Conservation (phyloP, 805 yeast genomes). For the Ogataea pini region DNA sequence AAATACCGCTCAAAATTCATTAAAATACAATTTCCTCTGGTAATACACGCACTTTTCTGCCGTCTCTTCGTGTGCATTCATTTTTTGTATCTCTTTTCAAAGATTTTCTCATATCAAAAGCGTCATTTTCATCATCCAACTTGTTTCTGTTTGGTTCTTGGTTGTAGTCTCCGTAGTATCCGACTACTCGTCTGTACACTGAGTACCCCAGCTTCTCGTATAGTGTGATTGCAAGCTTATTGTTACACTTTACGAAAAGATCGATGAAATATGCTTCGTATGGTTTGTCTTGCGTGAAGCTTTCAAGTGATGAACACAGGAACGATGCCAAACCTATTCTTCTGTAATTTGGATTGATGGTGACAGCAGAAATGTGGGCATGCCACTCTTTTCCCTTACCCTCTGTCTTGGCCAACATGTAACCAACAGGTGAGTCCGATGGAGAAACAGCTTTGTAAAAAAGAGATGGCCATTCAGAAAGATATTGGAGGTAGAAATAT, state of each 20-base stretch:
- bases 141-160: constrained; percentile 45
- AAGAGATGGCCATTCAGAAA: constrained; percentile 84
- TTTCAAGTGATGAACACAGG: constrained; percentile 71
- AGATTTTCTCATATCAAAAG: constrained; percentile 80
- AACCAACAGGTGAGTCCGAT: constrained; percentile 51
- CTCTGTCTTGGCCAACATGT: constrained; percentile 96
- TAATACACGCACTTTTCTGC: constrained; percentile 56
- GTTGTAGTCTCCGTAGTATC: constrained; percentile 66
- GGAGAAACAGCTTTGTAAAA: constrained; percentile 68
- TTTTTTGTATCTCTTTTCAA: constrained; percentile 55
- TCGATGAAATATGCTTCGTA: constrained; percentile 84
- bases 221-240: constrained; percentile 72
- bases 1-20: constrained; percentile 6
- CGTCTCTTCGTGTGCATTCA: constrained; percentile 59
- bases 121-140: constrained; percentile 72
- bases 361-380: constrained; percentile 94
- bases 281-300: constrained; percentile 70
- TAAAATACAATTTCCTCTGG: constrained; percentile 69
- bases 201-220: constrained; percentile 87
- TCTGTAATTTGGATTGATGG: constrained; percentile 79
- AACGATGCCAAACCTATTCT: constrained; percentile 83
- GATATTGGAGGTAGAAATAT: constrained; percentile 80
- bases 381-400: constrained; percentile 89
- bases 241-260: constrained; percentile 86
- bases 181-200: constrained; percentile 83